Evolutionary conservation across 768 basidiomycete species (phyloP).

Genomic region (Royoungia palumana): DNA sequence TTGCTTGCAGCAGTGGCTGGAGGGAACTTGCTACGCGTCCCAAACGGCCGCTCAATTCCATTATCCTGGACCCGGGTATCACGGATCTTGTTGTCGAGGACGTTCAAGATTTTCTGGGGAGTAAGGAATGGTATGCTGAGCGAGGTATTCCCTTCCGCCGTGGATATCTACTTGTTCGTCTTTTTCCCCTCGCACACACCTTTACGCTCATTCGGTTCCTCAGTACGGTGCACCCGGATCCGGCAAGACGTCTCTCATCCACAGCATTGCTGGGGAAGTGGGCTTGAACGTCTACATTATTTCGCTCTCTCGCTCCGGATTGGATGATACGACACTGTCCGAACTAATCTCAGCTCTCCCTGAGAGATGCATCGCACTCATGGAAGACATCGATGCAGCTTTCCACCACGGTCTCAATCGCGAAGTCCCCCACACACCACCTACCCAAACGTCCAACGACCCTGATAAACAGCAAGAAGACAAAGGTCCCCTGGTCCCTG

Average conservation of each 20-base stretch:
- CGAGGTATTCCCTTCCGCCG: conserved; percentile 81
- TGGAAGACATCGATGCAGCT: conserved; percentile 85
- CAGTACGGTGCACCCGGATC: conserved; percentile 73
- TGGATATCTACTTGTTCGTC: conserved; percentile 62
- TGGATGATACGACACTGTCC: conserved; percentile 61
- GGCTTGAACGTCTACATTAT: conserved; percentile 71
- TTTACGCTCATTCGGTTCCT: not conserved
- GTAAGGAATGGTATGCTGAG: conserved; percentile 68
- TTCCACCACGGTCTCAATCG: conserved; percentile 47
- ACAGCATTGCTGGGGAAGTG: conserved; percentile 75
- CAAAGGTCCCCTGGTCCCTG: conserved; percentile 7
- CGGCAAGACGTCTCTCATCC: conserved; percentile 78
- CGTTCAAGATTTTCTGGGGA: conserved; percentile 64
- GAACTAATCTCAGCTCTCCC: conserved; percentile 62
- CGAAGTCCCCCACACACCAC: conserved; percentile 10
- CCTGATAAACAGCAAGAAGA: conserved; percentile 13
- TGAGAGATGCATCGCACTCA: conserved; percentile 68
- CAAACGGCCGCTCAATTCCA: conserved; percentile 63
- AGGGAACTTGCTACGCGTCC: conserved; percentile 51
- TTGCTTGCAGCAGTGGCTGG: conserved; percentile 43
- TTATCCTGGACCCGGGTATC: conserved; percentile 68
- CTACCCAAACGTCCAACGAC: not conserved
- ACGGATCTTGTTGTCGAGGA: conserved; percentile 65
- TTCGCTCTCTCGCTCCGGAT: conserved; percentile 56
- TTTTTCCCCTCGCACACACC: not conserved